phyloP scores from a whole-genome alignment of 768 basidiomycete species.

The Lactifluus pinguis region DNA sequence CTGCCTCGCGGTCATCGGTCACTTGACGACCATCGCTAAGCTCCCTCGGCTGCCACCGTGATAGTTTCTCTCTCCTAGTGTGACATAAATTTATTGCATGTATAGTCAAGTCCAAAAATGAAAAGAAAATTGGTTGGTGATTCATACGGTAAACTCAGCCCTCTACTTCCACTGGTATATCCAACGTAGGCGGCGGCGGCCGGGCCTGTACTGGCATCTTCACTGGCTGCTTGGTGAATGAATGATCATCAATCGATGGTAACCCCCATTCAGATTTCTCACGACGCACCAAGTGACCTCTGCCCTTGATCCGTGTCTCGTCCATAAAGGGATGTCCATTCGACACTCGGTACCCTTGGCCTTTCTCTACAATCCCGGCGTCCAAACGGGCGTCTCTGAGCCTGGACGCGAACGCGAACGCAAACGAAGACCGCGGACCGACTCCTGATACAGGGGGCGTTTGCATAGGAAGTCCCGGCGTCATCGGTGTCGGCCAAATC shows the following conservation, averaged over 20 bases:
- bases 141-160: background rate
- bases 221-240: background rate
- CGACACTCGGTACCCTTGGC: no score
- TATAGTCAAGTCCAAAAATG: background rate
- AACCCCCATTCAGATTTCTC: background rate
- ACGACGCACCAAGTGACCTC: no score
- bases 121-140: no score
- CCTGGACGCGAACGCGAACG: background rate
- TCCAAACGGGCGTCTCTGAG: background rate
- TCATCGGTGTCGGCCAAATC: background rate
- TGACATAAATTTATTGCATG: background rate
- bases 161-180: background rate
- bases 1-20: background rate
- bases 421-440: background rate
- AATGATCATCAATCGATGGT: slow-evolving; percentile 4
- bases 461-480: slow-evolving; percentile 10
- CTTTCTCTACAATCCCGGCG: background rate
- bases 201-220: background rate
- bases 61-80: background rate
- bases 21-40: slow-evolving; percentile 18
- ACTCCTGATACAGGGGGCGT: background rate
- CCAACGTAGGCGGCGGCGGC: background rate
- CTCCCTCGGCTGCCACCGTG: background rate
- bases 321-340: background rate
- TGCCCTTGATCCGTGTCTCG: background rate